Conservation (phyloP, 1,284 basidiomycete genomes). For the Volvariella volvacea region DNA sequence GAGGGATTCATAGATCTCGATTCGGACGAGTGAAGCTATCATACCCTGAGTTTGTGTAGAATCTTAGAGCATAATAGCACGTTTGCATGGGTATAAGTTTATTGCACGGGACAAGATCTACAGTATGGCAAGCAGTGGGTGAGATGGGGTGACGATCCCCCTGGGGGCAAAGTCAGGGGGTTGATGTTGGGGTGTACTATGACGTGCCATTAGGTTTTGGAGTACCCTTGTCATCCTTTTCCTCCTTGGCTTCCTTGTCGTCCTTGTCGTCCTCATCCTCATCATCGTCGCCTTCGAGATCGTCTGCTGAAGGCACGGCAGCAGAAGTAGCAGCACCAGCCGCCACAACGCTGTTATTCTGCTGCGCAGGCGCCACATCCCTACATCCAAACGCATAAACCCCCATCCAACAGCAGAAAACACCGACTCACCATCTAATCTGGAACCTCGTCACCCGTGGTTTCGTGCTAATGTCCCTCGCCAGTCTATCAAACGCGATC, state of each 20-base stretch:
- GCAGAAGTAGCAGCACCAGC: slow-evolving; percentile 71
- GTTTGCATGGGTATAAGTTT: no score
- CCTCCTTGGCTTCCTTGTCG: not conserved
- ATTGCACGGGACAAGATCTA: not conserved
- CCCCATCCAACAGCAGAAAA: not conserved
- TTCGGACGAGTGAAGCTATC: not conserved
- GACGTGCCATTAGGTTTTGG: slow-evolving; percentile 5
- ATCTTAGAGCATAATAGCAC: not conserved
- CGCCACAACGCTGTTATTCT: slow-evolving; percentile 34
- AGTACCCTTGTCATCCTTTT: not conserved
- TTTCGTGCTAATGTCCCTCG: slow-evolving; percentile 87
- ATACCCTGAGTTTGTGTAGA: not conserved
- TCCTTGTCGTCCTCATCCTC: not conserved
- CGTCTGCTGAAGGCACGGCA: slow-evolving; percentile 73
- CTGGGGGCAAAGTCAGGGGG: no score
- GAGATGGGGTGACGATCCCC: no score
- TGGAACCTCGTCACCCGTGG: slow-evolving; percentile 91
- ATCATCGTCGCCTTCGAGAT: slow-evolving; percentile 36
- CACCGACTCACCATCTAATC: slow-evolving; percentile 67
- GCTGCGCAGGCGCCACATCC: slow-evolving; percentile 55
- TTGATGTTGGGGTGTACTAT: slow-evolving; percentile 4
- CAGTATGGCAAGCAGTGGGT: not conserved
- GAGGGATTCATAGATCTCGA: slow-evolving; percentile 8
- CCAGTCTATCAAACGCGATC: slow-evolving; percentile 74
- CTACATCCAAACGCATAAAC: slow-evolving; percentile 26